Percentiles rank a stretch among this genome's conserved stretches.
These are phyloP conservation scores for Trametes versicolor DNA, from an alignment of 1,284 basidiomycete species.

Conservation along the genomic window DNA sequence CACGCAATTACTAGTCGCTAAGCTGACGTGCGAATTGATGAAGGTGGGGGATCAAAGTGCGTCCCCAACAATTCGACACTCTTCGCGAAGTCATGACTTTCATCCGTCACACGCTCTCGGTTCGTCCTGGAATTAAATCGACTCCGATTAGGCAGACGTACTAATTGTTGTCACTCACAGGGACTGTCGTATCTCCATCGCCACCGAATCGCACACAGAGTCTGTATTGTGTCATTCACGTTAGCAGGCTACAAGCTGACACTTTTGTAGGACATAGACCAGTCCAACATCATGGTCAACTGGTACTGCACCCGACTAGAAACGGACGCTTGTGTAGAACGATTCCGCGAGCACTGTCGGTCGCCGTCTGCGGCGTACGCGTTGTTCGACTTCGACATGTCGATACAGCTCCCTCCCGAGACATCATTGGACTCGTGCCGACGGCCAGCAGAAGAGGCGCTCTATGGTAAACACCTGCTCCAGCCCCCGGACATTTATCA, in stretches of 20 bases:
- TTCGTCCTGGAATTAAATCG: not conserved
- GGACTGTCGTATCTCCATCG: conserved; percentile 4
- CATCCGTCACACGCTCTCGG: conserved; percentile 18
- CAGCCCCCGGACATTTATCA: conserved; percentile 1
- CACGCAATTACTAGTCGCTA: not conserved
- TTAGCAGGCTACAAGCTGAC: not conserved
- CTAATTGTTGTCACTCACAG: not conserved
- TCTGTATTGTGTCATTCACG: not conserved
- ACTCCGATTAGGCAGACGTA: not conserved
- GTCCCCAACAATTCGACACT: not conserved
- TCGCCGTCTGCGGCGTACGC: not conserved
- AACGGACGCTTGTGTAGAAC: not conserved
- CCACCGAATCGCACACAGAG: conserved; percentile 11
- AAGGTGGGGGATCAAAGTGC: conserved; percentile 7
- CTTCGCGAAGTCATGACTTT: conserved; percentile 7
- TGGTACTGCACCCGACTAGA: not conserved
- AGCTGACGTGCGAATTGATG: not conserved
- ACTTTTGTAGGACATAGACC: conserved; percentile 10
- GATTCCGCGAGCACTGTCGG: not conserved
- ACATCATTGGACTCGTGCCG: conserved; percentile 6
- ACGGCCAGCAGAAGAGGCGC: not conserved
- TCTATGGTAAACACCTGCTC: not conserved
- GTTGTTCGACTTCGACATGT: conserved; percentile 23
- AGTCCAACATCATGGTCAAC: conserved; percentile 14
- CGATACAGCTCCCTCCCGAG: conserved; percentile 6